phyloP scores from a whole-genome alignment of 75 land plant genomes.

The Sequoiadendron giganteum region DNA sequence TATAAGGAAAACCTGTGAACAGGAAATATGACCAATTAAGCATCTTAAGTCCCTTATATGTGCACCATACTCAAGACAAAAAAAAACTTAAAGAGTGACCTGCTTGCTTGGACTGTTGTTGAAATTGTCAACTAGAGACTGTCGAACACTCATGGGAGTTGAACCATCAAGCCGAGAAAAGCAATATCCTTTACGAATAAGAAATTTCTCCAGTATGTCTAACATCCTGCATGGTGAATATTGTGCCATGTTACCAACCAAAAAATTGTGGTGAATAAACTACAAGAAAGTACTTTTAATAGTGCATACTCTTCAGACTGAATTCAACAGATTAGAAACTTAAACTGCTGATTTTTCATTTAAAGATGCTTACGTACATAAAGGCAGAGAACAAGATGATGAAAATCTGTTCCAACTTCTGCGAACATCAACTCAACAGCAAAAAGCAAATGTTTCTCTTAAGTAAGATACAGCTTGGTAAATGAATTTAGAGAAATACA shows the following conservation, averaged over 20 bases:
- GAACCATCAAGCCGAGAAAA: constrained; percentile 94
- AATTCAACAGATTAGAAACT: not conserved
- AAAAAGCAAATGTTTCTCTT: not conserved
- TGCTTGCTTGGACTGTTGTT: constrained; percentile 95
- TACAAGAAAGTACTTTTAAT: not conserved
- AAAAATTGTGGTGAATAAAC: not conserved
- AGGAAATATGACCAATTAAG: constrained; percentile 11
- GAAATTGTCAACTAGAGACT: constrained; percentile 88
- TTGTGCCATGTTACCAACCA: not conserved
- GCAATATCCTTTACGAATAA: constrained; percentile 88
- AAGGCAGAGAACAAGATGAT: not conserved
- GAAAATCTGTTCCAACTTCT: not conserved
- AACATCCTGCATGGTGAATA: constrained; percentile 66
- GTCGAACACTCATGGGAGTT: constrained; percentile 82
- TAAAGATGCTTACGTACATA: not conserved
- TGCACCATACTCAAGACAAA: not conserved
- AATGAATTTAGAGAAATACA: not conserved
- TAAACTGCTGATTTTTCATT: not conserved
- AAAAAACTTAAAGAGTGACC: constrained; percentile 26
- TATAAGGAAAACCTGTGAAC: constrained; percentile 79
- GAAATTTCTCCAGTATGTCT: constrained; percentile 87
- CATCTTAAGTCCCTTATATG: not conserved
- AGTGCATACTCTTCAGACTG: not conserved
- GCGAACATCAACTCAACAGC: not conserved
- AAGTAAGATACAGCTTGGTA: not conserved